Evolutionary conservation across 2,329 filamentous ascomycete genomes (phyloP).

Genomic region (Botrytis fabae): DNA sequence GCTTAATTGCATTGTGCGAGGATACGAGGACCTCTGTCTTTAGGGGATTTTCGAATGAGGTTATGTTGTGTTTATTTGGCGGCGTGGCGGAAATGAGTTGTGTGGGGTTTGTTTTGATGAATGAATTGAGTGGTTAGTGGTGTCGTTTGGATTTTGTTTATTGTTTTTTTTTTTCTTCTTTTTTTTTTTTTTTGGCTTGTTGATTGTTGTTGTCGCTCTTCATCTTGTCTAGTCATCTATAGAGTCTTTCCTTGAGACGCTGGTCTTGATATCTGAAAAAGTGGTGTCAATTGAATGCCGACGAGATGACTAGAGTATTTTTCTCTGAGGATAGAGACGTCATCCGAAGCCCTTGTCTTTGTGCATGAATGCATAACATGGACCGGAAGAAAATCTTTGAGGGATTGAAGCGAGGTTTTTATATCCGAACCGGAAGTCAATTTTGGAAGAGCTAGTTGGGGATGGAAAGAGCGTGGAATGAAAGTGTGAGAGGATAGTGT

Average conservation of each 20-base stretch:
- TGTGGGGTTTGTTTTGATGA: no score
- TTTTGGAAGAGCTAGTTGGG: not conserved
- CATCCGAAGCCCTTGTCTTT: not conserved
- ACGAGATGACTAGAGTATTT: rapidly evolving
- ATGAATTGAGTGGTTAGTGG: no score
- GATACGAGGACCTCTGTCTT: not conserved
- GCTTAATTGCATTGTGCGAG: no score
- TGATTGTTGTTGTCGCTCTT: not conserved
- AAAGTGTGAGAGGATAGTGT: not conserved
- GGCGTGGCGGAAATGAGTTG: not conserved
- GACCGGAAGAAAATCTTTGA: not conserved
- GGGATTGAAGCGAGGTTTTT: not conserved
- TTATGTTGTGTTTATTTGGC: rapidly evolving
- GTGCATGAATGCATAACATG: no score
- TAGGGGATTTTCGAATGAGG: not conserved
- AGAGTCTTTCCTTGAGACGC: not conserved
- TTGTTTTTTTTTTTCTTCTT: not conserved
- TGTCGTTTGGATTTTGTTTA: not conserved
- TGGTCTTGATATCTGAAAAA: not conserved
- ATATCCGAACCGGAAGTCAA: not conserved
- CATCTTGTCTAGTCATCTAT: not conserved
- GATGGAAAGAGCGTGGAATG: not conserved
- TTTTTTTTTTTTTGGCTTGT: not conserved
- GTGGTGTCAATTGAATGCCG: not conserved
- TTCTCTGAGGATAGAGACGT: not conserved